Evolutionary conservation across 164 flowering plant genomes (phyloP), one percentile per base, ranked within the genome.

Genomic region (Vitis amurensis): DNA sequence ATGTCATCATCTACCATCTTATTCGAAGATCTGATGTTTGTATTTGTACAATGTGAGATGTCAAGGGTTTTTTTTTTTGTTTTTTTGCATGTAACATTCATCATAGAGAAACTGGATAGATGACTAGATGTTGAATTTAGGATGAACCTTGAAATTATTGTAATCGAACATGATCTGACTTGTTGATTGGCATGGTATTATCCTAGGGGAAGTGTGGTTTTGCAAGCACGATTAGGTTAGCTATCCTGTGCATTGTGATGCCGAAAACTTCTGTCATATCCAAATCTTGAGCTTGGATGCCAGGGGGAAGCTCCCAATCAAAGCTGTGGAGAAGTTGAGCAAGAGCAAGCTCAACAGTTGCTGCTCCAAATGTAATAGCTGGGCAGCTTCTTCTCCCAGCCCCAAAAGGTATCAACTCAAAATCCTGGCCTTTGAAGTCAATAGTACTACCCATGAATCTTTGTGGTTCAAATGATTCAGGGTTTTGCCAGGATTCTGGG

Each of bases 241-340:
- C 55, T 29, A 37, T 66, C 71, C 75, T 76, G 67, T 81, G 86
- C 80, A 81, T 81, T 31, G 86, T 63, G 64, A 87, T 81, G 23
- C 90, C 88, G 68, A 78, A 82, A 16, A 27, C 74, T 68, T 83
- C 87, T 0, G 74, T 85, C 82, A 81, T 65, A 52, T 87, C 87
- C 57, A 87, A 68, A 71, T 87, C 83, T 30, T 81, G 49, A 14
- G 72, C 68, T 49, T 55, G 50, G 23, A 67, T 59, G 3, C 81
- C 86, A 30, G 70, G 67, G 4, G 88, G 91, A 67, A 87, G 85
- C 72, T 77, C 79, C 87, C 86, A 87, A 64, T 87, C 89, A 72
- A 80, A 87, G 65, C 76, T 52, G 58, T 80, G 73, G 12, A 87
- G 71, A 64, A 87, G 79, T n/a, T 83, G 80, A 58, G 91, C 91